A percentile compares a stretch with the other conserved stretches of the same genome.
Evolutionary conservation across 73 alveolate species (phyloP).

Genomic region (Uronychia setigera): DNA sequence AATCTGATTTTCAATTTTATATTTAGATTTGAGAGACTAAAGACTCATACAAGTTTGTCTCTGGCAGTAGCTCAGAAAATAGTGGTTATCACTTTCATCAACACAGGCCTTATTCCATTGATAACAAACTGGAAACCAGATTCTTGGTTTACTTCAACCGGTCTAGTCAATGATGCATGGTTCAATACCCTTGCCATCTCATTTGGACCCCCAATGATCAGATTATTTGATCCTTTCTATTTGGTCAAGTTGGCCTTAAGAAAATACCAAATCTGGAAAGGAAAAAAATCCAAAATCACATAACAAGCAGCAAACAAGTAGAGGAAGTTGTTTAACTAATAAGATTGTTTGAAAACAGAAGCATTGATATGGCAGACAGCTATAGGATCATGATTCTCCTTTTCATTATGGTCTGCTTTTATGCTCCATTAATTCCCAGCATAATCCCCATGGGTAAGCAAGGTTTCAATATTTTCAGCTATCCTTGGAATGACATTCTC

Average conservation of each 20-base stretch:
- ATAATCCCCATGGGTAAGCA: conserved; percentile 52
- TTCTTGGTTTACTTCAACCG: background rate
- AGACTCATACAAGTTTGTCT: background rate
- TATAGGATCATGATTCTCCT: conserved; percentile 50
- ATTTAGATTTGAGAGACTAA: background rate
- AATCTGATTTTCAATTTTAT: background rate
- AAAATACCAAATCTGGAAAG: conserved; percentile 12
- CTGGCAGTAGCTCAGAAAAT: background rate
- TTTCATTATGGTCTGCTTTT: conserved; percentile 50
- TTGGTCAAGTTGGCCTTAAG: conserved; percentile 20
- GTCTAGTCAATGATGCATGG: background rate
- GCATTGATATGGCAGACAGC: conserved; percentile 65
- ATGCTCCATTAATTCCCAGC: conserved; percentile 66
- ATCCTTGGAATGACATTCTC: conserved; percentile 35
- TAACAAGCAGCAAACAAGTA: background rate
- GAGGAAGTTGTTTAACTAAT: background rate
- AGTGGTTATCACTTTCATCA: background rate
- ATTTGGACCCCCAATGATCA: conserved; percentile 55
- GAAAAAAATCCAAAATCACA: conserved; percentile 34
- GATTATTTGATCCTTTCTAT: conserved; percentile 48
- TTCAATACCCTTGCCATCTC: conserved; percentile 4
- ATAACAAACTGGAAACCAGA: background rate
- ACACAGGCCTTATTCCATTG: background rate
- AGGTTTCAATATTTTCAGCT: no score
- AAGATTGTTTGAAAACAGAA: conserved; percentile 56